These are phyloP conservation scores for Pyrenochaeta sp. DNA, from an alignment of 2,329 filamentous ascomycete genomes.

Conservation along the genomic window DNA sequence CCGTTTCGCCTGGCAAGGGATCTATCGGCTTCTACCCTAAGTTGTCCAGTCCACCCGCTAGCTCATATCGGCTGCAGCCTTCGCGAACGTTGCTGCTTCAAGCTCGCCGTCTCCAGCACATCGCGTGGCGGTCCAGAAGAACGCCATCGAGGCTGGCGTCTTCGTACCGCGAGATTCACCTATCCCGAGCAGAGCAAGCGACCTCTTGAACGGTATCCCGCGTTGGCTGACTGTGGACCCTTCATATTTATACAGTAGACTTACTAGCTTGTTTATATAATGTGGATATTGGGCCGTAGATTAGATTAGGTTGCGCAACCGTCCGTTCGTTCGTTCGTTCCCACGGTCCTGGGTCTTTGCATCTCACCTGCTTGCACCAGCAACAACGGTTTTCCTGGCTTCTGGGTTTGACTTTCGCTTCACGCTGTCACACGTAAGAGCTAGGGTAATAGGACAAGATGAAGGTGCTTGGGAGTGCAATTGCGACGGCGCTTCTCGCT, in stretches of 20 bases:
- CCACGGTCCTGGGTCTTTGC: constrained; percentile 24
- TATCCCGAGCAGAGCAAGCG: constrained; percentile 8
- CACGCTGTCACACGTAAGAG: constrained; percentile 7
- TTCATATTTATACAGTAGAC: constrained; percentile 4
- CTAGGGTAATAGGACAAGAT: constrained; percentile 16
- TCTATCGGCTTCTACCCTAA: constrained; percentile 4
- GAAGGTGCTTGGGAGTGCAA: constrained; percentile 15
- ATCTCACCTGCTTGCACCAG: constrained; percentile 11
- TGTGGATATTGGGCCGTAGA: constrained; percentile 14
- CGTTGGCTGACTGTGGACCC: constrained; percentile 2
- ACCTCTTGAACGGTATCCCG: constrained; percentile 1
- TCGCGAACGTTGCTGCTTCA: constrained; percentile 4
- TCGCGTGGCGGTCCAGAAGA: constrained; percentile 19
- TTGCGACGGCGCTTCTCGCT: constrained; percentile 31
- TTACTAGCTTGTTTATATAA: constrained; percentile 15
- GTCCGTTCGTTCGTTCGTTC: constrained; percentile 8
- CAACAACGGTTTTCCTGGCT: constrained; percentile 11
- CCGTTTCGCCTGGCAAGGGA: constrained; percentile 6
- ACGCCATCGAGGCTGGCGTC: constrained; percentile 17
- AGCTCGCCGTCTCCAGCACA: constrained; percentile 4
- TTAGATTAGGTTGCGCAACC: constrained; percentile 26
- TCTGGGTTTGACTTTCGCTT: constrained; percentile 12
- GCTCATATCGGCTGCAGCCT: constrained; percentile 4
- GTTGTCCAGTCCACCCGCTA: constrained; percentile 6
- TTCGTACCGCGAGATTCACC: constrained; percentile 5